phyloP scores from a whole-genome alignment of 176 grass and related monocot genomes.

The Alopecurus myosuroides region DNA sequence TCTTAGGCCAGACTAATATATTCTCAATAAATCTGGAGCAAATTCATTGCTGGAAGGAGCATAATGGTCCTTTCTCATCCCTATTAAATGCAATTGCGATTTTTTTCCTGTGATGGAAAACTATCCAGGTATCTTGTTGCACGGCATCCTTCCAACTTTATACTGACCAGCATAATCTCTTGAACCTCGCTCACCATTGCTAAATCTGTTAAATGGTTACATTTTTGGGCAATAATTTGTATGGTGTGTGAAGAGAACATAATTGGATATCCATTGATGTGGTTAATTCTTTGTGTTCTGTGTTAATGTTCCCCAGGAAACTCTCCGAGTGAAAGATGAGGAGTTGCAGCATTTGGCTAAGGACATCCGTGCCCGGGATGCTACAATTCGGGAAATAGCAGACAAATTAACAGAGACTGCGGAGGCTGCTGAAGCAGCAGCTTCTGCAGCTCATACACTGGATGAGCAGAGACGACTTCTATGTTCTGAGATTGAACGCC shows the following conservation, averaged over 20 bases:
- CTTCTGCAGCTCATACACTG: conserved; percentile 70
- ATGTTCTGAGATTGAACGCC: conserved; percentile 56
- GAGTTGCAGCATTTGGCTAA: conserved; percentile 90
- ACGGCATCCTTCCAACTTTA: background rate
- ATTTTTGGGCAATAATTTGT: background rate
- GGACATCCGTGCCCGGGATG: conserved; percentile 73
- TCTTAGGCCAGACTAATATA: background rate
- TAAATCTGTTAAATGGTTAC: conserved; percentile 13
- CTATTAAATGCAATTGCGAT: background rate
- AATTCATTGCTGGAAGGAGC: background rate
- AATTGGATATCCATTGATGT: background rate
- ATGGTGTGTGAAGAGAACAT: background rate
- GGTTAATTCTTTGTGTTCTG: background rate
- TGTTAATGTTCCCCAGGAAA: conserved; percentile 56
- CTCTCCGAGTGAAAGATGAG: conserved; percentile 95
- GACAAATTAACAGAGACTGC: conserved; percentile 91
- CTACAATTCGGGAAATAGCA: conserved; percentile 83
- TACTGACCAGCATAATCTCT: background rate
- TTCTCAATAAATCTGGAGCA: conserved; percentile 12
- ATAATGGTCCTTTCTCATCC: background rate
- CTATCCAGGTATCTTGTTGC: background rate
- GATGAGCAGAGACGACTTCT: conserved; percentile 73
- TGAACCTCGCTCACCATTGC: background rate
- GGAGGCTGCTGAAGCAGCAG: conserved; percentile 78
- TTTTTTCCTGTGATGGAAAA: conserved; percentile 7